A percentile compares a stretch with the other conserved stretches of the same genome.
Conservation (phyloP, 768 basidiomycete species). For the Candolleomyces efflorescens region DNA sequence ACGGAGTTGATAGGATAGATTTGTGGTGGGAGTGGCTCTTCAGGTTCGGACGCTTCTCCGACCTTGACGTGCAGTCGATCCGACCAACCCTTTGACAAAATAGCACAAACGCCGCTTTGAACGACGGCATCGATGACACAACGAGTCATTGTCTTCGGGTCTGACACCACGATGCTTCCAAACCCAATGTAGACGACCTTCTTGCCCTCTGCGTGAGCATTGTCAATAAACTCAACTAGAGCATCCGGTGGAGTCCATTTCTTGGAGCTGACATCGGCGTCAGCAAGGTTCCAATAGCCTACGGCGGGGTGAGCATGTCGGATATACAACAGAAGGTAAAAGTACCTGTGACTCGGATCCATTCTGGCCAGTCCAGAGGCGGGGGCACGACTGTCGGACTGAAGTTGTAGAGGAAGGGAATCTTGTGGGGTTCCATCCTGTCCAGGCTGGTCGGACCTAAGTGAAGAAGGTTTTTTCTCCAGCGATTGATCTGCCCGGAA, state of each 20-base stretch:
- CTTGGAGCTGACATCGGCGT: constrained; percentile 82
- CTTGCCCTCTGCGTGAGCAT: constrained; percentile 68
- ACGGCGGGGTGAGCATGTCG: background rate
- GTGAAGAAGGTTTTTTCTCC: constrained; percentile 74
- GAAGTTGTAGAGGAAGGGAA: constrained; percentile 98
- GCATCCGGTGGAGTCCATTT: constrained; percentile 87
- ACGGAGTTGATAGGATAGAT: constrained; percentile 84
- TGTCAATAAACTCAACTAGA: constrained; percentile 78
- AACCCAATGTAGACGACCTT: constrained; percentile 98
- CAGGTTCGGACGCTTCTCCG: constrained; percentile 52
- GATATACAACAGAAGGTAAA: background rate
- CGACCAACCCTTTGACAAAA: constrained; percentile 98
- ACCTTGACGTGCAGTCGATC: constrained; percentile 76
- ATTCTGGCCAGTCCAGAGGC: constrained; percentile 98
- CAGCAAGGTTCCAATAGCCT: constrained; percentile 98
- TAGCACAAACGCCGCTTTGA: constrained; percentile 83
- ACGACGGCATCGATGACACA: constrained; percentile 86
- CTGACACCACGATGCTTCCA: constrained; percentile 94
- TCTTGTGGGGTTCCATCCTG: constrained; percentile 96
- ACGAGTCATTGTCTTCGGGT: constrained; percentile 89
- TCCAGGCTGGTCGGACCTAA: constrained; percentile 84
- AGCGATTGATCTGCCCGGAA: constrained; percentile 91
- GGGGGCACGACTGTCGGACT: constrained; percentile 87
- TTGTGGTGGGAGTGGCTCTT: constrained; percentile 69
- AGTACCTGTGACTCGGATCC: constrained; percentile 89